Evolutionary conservation across 257 asterid species (phyloP).

Genomic region (Nicotiana paniculata): DNA sequence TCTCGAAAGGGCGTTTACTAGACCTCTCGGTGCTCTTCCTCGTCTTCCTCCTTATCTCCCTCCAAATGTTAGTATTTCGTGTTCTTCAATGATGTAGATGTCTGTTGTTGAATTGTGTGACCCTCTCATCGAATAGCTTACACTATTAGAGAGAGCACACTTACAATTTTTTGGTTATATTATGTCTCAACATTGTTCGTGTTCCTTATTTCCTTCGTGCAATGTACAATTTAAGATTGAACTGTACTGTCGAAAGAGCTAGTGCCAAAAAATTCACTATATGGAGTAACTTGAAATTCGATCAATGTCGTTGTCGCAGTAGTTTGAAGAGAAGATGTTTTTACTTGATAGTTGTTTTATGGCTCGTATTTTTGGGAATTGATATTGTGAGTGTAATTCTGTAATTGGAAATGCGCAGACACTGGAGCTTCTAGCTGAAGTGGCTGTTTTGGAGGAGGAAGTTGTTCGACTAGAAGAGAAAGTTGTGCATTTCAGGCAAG

Average conservation of each 20-base stretch:
- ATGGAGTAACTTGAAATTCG: not conserved
- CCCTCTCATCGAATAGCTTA: not conserved
- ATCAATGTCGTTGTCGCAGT: not conserved
- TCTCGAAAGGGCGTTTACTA: conserved; percentile 78
- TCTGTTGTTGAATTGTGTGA: not conserved
- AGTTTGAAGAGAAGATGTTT: not conserved
- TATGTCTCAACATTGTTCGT: not conserved
- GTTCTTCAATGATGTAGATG: not conserved
- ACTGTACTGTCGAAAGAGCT: not conserved
- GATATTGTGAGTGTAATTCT: not conserved
- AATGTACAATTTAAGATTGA: not conserved
- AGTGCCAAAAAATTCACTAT: not conserved
- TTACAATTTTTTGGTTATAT: too few relatives aligned
- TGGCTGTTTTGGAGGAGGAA: conserved; percentile 97
- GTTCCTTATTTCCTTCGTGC: not conserved
- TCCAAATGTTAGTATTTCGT: conserved; percentile 46
- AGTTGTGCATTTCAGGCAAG: conserved; percentile 76
- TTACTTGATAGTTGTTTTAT: not conserved
- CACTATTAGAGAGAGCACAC: too few relatives aligned
- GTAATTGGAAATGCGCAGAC: conserved; percentile 39
- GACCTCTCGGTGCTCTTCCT: conserved; percentile 90
- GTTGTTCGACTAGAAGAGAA: conserved; percentile 91
- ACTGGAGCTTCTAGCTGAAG: conserved; percentile 92
- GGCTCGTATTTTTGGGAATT: not conserved
- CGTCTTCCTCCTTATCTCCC: conserved; percentile 96